Base-by-base conservation (phyloP, 441 rosid species). In the Oxalis stricta region DNA sequence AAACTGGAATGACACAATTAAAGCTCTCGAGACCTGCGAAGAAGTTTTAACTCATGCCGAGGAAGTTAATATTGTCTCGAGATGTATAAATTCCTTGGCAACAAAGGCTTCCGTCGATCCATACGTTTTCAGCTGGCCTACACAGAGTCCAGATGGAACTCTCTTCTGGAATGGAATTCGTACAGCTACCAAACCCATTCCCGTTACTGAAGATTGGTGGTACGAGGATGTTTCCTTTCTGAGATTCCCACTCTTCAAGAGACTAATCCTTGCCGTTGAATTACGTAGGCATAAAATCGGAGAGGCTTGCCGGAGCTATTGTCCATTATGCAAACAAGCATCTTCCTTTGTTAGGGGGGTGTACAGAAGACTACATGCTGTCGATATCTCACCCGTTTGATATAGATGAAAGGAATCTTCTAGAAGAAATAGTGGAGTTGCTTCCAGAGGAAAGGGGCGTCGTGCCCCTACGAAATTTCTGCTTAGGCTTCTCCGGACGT, bases 161-260 rank as follows among this genome's bases (percentile, higher is more conserved):
- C 55, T 58, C 2, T 48, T 61, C 11, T 89, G 94, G 97, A 85
- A 89, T 41, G 96, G 96, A 10, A 82, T 89, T 57, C 23, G 72
- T n/a, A 49, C 77, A 11, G 45, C 72, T 29, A 37, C 63, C 23
- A 71, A 65, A 56, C 32, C 65, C 28, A 59, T 46, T 9, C 33
- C 62, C 4, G 34, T 66, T 5, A 70, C 66, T 2, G 77, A 70
- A 11, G 93, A 85, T 63, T 85, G 96, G 98, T 89, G 98, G 98
- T 79, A 70, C 12, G 79, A 75, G 30, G 98, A 85, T 59, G 83
- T 64, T 15, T 85, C 92, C 1, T 52, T 43, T 49, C 88, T 82
- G 8, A 52, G 71, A 5, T 46, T 85, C 16, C 48, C 73, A 10
- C 39, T 72, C 24, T 89, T 63, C 50, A 85, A 64, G 59, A 80